These are phyloP conservation scores for Scenedesmus sp. DNA, from an alignment of 163 green algal species.

Conservation along the genomic window DNA sequence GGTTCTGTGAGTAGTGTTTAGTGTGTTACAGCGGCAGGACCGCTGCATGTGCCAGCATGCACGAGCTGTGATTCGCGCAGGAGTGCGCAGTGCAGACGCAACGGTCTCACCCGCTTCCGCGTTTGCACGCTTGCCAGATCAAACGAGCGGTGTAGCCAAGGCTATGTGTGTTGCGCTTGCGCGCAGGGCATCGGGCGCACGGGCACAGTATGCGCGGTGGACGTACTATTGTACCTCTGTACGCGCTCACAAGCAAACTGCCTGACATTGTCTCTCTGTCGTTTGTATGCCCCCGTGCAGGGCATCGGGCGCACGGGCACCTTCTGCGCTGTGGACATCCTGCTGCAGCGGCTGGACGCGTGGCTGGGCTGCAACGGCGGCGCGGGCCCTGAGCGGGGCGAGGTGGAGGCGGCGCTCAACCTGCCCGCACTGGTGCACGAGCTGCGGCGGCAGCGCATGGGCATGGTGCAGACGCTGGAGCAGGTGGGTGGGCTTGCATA, in stretches of 20 bases:
- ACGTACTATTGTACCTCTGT: slow-evolving; percentile 10
- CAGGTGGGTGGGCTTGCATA: not conserved
- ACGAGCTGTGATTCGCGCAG: too few relatives aligned
- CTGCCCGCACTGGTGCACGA: slow-evolving; percentile 52
- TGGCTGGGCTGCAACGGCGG: not conserved
- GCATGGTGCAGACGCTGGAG: slow-evolving; percentile 74
- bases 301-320: slow-evolving; percentile 88
- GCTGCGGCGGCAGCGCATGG: slow-evolving; percentile 62
- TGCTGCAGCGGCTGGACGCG: slow-evolving; percentile 44
- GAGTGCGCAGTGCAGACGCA: too few relatives aligned
- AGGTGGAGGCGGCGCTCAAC: slow-evolving; percentile 46
- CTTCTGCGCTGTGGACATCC: slow-evolving; percentile 61
- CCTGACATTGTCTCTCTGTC: not conserved
- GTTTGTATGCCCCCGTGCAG: slow-evolving; percentile 48
- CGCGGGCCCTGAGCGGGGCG: not conserved
- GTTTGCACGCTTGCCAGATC: too few relatives aligned
- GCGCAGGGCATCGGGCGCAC: slow-evolving; percentile 83
- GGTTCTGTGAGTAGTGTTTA: not conserved
- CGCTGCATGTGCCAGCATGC: too few relatives aligned
- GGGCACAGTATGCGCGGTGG: slow-evolving; percentile 73
- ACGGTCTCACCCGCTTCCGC: not conserved
- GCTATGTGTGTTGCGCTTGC: not conserved
- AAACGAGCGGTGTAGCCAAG: too few relatives aligned
- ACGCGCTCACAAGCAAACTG: not conserved
- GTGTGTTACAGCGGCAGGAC: too few relatives aligned